phyloP scores from a whole-genome alignment of 805 yeast genomes.

The Saccharomycopsis sp. region DNA sequence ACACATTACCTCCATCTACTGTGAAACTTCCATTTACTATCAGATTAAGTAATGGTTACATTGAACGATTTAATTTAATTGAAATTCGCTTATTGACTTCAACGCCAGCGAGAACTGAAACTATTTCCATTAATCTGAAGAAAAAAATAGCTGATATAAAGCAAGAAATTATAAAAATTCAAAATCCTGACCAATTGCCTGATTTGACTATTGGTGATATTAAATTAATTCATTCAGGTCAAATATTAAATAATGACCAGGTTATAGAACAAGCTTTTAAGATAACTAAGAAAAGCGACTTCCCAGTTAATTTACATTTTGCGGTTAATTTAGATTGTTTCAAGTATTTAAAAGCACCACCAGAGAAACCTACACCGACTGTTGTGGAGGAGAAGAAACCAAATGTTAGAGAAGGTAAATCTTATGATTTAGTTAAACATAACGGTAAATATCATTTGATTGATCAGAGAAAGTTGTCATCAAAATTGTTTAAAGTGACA shows the following conservation, averaged over 20 bases:
- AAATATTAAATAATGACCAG: conserved; percentile 22
- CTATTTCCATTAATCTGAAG: no score
- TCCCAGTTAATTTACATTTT: conserved; percentile 5
- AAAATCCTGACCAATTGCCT: conserved; percentile 20
- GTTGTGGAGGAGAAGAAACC: no score
- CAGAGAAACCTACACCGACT: no score
- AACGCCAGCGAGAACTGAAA: no score
- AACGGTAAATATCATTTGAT: conserved; percentile 3
- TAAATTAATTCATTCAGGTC: conserved; percentile 26
- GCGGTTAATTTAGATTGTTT: background rate
- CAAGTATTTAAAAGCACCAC: no score
- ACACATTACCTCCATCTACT: background rate
- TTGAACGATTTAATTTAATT: no score
- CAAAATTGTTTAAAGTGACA: conserved; percentile 17
- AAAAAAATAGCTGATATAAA: conserved; percentile 23
- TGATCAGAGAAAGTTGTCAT: background rate
- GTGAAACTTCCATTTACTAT: no score
- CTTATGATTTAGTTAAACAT: conserved; percentile 11
- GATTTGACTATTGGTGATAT: conserved; percentile 23
- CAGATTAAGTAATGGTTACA: no score
- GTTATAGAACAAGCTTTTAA: conserved; percentile 22
- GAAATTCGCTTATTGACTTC: background rate
- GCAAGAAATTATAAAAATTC: conserved; percentile 25
- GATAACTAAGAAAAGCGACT: conserved; percentile 2
- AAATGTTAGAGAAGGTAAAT: conserved; percentile 26